A percentile compares a stretch with the other conserved stretches of the same genome.
Evolutionary conservation across 73 alveolate species (phyloP).

Genomic region (Tetrahymena elliotti): DNA sequence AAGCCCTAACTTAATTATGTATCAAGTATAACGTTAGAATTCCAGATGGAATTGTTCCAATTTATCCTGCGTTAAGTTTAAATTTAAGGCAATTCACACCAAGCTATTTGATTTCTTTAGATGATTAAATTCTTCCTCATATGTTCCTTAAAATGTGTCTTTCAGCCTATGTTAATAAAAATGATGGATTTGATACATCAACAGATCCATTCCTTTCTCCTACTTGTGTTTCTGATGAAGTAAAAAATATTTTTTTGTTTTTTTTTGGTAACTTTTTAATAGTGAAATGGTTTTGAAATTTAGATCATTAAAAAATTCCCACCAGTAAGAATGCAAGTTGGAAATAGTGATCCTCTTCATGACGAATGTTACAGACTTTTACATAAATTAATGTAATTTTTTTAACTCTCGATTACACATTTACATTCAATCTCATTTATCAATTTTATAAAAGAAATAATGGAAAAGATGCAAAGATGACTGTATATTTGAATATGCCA

Average conservation of each 20-base stretch:
- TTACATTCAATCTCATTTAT: not conserved
- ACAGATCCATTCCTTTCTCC: slow-evolving; percentile 72
- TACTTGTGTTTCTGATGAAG: slow-evolving; percentile 37
- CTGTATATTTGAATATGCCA: slow-evolving; percentile 15
- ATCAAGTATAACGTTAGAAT: slow-evolving; percentile 63
- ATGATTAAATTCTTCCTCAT: slow-evolving; percentile 81
- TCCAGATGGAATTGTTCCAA: slow-evolving; percentile 85
- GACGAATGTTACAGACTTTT: slow-evolving; percentile 54
- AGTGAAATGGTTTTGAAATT: not conserved
- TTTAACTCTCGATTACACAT: not conserved
- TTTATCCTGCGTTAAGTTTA: slow-evolving; percentile 89
- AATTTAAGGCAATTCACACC: slow-evolving; percentile 67
- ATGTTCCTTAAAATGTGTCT: slow-evolving; percentile 73
- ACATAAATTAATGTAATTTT: slow-evolving; percentile 16
- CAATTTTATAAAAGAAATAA: not conserved
- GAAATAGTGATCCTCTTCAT: slow-evolving; percentile 62
- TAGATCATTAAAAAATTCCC: slow-evolving; percentile 56
- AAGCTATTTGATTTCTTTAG: slow-evolving; percentile 63
- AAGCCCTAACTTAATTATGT: slow-evolving; percentile 70
- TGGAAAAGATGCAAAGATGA: slow-evolving; percentile 12
- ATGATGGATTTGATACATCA: slow-evolving; percentile 34
- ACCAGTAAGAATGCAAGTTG: slow-evolving; percentile 60
- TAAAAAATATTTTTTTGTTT: not conserved
- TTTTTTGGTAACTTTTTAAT: not conserved
- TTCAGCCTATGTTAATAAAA: slow-evolving; percentile 56